phyloP scores from a whole-genome alignment of 2,329 filamentous ascomycete species.

The Paraphaeosphaeria sporulosa region DNA sequence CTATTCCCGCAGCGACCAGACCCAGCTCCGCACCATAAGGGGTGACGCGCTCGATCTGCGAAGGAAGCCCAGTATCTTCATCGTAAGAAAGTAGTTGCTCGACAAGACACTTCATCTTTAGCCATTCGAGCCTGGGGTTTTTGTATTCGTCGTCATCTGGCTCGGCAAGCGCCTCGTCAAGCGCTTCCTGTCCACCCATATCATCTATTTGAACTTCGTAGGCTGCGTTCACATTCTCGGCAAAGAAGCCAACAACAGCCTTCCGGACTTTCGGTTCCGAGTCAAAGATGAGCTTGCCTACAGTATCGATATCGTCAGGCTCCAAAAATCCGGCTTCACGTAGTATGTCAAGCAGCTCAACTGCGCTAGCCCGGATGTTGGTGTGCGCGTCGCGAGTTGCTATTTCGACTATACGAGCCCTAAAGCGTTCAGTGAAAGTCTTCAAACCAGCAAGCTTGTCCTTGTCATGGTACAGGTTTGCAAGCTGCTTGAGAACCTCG shows the following conservation, averaged over 20 bases:
- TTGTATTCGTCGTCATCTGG: constrained; percentile 77
- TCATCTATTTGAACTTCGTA: constrained; percentile 83
- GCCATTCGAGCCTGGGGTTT: constrained; percentile 81
- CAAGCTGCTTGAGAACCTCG: constrained; percentile 87
- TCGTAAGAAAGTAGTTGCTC: constrained; percentile 87
- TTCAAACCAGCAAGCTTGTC: constrained; percentile 79
- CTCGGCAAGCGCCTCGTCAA: constrained; percentile 77
- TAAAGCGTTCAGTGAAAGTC: constrained; percentile 92
- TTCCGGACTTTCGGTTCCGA: constrained; percentile 84
- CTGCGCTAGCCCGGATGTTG: constrained; percentile 78
- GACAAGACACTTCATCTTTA: constrained; percentile 88
- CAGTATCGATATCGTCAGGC: constrained; percentile 86
- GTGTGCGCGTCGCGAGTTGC: constrained; percentile 85
- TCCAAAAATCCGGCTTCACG: constrained; percentile 87
- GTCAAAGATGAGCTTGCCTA: constrained; percentile 90
- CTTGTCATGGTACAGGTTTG: constrained; percentile 79
- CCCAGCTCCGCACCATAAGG: constrained; percentile 47
- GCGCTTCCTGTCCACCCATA: constrained; percentile 77
- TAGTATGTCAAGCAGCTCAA: constrained; percentile 82
- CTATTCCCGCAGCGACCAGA: constrained; percentile 69
- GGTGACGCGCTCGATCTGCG: constrained; percentile 55
- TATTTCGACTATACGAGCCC: constrained; percentile 88
- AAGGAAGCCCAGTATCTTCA: constrained; percentile 66
- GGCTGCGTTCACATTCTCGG: constrained; percentile 82
- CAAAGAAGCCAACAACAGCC: constrained; percentile 89